Conservation (phyloP, 2,329 filamentous ascomycete species). For the Zymoseptoria ardabiliae region DNA sequence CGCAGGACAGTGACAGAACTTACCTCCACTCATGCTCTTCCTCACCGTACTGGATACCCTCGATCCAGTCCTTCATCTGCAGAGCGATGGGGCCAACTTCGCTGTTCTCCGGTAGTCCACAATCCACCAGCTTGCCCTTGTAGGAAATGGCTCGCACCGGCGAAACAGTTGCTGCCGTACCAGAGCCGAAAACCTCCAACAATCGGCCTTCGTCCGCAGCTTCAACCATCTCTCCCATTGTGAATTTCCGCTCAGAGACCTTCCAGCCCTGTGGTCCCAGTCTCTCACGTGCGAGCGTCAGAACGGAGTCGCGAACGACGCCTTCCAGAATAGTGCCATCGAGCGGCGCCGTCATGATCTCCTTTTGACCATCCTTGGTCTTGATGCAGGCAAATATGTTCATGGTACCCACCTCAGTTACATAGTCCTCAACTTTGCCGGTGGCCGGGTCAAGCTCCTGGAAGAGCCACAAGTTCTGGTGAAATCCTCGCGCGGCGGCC, state of each 20-base stretch:
- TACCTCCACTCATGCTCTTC: conserved; percentile 82
- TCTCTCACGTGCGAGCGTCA: conserved; percentile 77
- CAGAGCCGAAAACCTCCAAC: conserved; percentile 87
- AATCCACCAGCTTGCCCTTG: conserved; percentile 72
- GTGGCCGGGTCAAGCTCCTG: conserved; percentile 49
- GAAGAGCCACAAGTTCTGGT: conserved; percentile 98
- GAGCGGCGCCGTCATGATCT: conserved; percentile 88
- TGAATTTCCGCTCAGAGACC: conserved; percentile 81
- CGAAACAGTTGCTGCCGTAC: conserved; percentile 89
- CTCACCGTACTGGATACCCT: conserved; percentile 89
- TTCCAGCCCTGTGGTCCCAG: conserved; percentile 82
- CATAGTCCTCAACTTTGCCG: conserved; percentile 62
- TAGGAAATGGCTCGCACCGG: conserved; percentile 86
- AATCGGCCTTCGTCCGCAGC: conserved; percentile 78
- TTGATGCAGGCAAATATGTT: conserved; percentile 87
- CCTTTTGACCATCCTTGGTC: conserved; percentile 83
- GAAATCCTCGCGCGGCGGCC: conserved; percentile 83
- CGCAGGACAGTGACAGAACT: conserved; percentile 3
- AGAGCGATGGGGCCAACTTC: conserved; percentile 82
- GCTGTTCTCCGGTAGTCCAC: conserved; percentile 63
- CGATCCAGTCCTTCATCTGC: conserved; percentile 94
- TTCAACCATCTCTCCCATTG: conserved; percentile 76
- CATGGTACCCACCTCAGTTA: conserved; percentile 98
- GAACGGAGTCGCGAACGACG: conserved; percentile 84
- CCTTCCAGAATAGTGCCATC: conserved; percentile 96